Evolutionary conservation across 2,329 filamentous ascomycete species (phyloP).

Genomic region (Arthrobotrys megalospora): DNA sequence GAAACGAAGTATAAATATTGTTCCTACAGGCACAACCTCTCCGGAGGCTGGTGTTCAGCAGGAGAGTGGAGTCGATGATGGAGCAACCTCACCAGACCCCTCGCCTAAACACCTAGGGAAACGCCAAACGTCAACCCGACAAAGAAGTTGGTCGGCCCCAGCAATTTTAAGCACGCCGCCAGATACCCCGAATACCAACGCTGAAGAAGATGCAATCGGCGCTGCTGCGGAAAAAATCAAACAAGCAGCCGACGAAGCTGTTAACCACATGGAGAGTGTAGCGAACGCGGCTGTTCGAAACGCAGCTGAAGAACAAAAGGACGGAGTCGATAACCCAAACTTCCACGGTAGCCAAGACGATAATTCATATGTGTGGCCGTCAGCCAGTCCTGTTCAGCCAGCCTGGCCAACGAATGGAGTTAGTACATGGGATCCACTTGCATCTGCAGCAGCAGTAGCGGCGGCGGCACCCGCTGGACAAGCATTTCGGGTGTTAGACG

Average conservation of each 20-base stretch:
- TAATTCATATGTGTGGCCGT: slow-evolving; percentile 34
- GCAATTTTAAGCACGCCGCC: slow-evolving; percentile 16
- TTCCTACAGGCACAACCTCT: too few relatives aligned
- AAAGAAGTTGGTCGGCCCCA: slow-evolving; percentile 31
- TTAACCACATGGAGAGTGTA: slow-evolving; percentile 22
- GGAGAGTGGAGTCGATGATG: neutral
- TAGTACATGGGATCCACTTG: slow-evolving; percentile 11
- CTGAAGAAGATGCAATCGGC: slow-evolving; percentile 35
- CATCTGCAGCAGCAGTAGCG: neutral
- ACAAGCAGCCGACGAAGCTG: slow-evolving; percentile 33
- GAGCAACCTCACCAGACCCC: neutral
- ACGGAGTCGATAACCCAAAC: slow-evolving; percentile 35
- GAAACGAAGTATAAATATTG: neutral
- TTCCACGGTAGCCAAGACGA: slow-evolving; percentile 10
- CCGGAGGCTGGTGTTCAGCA: neutral
- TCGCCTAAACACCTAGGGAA: slow-evolving; percentile 25
- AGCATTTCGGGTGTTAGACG: neutral
- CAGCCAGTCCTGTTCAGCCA: slow-evolving; percentile 9
- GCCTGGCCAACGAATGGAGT: slow-evolving; percentile 20
- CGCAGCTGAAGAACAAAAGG: slow-evolving; percentile 30
- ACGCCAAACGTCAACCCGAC: slow-evolving; percentile 29
- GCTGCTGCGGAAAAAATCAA: slow-evolving; percentile 27
- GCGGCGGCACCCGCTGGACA: neutral
- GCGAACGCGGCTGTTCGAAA: slow-evolving; percentile 31
- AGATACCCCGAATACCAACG: slow-evolving; percentile 15